Conservation (phyloP, 2,329 filamentous ascomycete genomes). For the Exophiala oligosperma region DNA sequence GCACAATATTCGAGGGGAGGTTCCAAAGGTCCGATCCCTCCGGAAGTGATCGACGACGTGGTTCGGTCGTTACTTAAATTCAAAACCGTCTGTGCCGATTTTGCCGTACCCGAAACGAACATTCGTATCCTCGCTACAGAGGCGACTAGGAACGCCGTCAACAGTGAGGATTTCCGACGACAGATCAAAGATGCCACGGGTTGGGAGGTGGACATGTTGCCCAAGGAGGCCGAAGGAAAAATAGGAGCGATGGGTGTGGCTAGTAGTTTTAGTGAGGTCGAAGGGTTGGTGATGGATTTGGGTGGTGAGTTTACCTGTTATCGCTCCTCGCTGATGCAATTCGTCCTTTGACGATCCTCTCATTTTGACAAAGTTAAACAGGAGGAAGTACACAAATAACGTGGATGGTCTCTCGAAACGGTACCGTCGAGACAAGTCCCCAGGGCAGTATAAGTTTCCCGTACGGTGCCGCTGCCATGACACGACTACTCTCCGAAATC, state of each 20-base stretch:
- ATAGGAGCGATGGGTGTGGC: slow-evolving; percentile 82
- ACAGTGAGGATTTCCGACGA: slow-evolving; percentile 68
- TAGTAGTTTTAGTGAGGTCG: slow-evolving; percentile 68
- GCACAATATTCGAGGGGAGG: slow-evolving; percentile 53
- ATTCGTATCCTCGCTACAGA: slow-evolving; percentile 82
- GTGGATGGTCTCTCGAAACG: slow-evolving; percentile 59
- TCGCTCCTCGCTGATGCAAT: not conserved
- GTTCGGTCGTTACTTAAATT: slow-evolving; percentile 68
- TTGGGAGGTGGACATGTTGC: slow-evolving; percentile 69
- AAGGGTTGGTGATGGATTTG: slow-evolving; percentile 81
- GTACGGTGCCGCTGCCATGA: slow-evolving; percentile 69
- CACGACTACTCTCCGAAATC: slow-evolving; percentile 52
- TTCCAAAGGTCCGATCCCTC: slow-evolving; percentile 54
- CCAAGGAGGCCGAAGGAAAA: slow-evolving; percentile 77
- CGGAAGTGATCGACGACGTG: slow-evolving; percentile 64
- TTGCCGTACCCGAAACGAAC: slow-evolving; percentile 63
- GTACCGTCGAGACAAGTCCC: slow-evolving; percentile 52
- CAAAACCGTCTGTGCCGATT: slow-evolving; percentile 67
- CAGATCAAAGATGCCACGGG: slow-evolving; percentile 65
- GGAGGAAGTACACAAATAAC: slow-evolving; percentile 60
- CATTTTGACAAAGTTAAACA: not conserved
- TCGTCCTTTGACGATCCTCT: not conserved
- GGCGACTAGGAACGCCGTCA: slow-evolving; percentile 78
- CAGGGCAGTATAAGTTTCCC: slow-evolving; percentile 65
- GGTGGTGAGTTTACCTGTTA: slow-evolving; percentile 45